Conservation (phyloP, 2,329 filamentous ascomycete species). For the Elsinoe fawcettii region DNA sequence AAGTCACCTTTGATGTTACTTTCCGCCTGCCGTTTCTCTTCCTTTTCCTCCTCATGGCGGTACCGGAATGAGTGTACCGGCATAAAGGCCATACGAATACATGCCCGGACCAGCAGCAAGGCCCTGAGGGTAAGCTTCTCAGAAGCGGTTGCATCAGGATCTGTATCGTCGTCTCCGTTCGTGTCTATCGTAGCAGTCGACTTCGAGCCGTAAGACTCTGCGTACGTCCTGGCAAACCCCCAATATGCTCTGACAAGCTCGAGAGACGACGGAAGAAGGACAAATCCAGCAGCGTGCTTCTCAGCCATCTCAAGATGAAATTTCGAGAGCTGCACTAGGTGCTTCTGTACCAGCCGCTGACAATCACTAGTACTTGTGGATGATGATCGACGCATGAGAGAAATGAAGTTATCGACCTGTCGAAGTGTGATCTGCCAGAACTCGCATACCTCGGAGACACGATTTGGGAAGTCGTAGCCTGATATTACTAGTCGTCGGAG, state of each 20-base stretch:
- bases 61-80: constrained; percentile 79
- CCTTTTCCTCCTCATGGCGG: constrained; percentile 62
- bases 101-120: constrained; percentile 71
- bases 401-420: constrained; percentile 70
- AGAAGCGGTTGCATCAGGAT: constrained; percentile 36
- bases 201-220: constrained; percentile 59
- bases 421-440: constrained; percentile 74
- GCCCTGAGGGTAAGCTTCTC: constrained; percentile 80
- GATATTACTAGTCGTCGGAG: constrained; percentile 69
- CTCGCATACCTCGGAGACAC: constrained; percentile 64
- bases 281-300: constrained; percentile 73
- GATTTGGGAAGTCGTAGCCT: constrained; percentile 77
- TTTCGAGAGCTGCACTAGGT: constrained; percentile 84
- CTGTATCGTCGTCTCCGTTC: constrained; percentile 38
- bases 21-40: constrained; percentile 65
- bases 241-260: constrained; percentile 76
- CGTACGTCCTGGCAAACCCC: constrained; percentile 69
- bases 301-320: constrained; percentile 81
- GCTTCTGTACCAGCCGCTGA: constrained; percentile 59
- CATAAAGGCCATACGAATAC: constrained; percentile 75
- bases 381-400: constrained; percentile 50
- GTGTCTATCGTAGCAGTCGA: constrained; percentile 38
- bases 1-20: constrained; percentile 64
- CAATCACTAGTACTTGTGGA: constrained; percentile 43
- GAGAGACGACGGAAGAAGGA: constrained; percentile 70